phyloP scores from a whole-genome alignment of 2,329 filamentous ascomycete genomes.

The Epicoccum sorghinum region DNA sequence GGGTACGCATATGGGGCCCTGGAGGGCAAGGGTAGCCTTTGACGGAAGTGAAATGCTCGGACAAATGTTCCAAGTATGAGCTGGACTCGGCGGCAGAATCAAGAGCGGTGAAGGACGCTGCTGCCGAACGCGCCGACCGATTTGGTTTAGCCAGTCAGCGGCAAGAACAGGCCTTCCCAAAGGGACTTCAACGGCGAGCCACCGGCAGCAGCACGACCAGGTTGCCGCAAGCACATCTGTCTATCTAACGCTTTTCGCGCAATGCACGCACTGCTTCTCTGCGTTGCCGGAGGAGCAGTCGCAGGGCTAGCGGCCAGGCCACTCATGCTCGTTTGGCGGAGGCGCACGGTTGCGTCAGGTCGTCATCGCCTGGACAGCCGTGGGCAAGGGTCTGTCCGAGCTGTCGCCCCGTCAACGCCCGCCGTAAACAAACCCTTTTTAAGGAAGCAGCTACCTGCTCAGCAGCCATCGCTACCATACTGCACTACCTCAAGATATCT shows the following conservation, averaged over 20 bases:
- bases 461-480: conserved; percentile 33
- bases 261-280: background rate
- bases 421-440: conserved; percentile 46
- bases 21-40: conserved; percentile 27
- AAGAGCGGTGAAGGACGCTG: conserved; percentile 20
- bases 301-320: conserved; percentile 6
- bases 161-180: conserved; percentile 12
- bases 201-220: background rate
- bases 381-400: conserved; percentile 19
- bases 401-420: conserved; percentile 40
- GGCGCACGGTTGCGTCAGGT: conserved; percentile 34
- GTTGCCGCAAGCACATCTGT: background rate
- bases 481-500: conserved; percentile 20
- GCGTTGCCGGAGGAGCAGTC: conserved; percentile 19
- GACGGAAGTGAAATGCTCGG: conserved; percentile 11
- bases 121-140: conserved; percentile 19
- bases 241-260: background rate
- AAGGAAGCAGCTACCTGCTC: conserved; percentile 29
- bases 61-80: conserved; percentile 28
- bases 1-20: conserved; percentile 25
- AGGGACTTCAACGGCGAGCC: background rate
- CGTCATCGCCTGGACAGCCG: conserved; percentile 33
- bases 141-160: conserved; percentile 15
- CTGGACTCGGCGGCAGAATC: conserved; percentile 19
- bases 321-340: conserved; percentile 10